These are phyloP conservation scores for Plantago lanceolata DNA, from an alignment of 305 asterid genomes.

Conservation along the genomic window DNA sequence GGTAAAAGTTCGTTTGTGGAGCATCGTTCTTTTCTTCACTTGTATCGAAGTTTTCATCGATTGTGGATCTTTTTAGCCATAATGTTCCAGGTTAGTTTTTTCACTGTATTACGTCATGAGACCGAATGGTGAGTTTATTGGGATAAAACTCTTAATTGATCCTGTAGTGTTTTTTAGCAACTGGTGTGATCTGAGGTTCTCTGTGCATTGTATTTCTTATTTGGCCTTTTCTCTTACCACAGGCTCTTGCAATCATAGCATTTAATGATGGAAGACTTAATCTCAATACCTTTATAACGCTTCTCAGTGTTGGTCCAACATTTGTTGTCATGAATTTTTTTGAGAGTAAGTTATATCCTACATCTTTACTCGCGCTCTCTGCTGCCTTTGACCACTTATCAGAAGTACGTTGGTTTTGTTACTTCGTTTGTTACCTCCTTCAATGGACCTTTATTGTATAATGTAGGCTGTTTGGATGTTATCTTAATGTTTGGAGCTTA, in stretches of 20 bases:
- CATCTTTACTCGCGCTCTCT: conserved; percentile 11
- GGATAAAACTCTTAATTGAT: neutral
- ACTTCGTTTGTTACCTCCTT: conserved; percentile 23
- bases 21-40: conserved; percentile 92
- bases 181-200: conserved; percentile 11
- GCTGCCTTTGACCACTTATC: conserved; percentile 18
- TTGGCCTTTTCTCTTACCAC: conserved; percentile 25
- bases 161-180: conserved; percentile 18
- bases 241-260: conserved; percentile 87
- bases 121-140: too few species aligned
- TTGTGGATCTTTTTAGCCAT: conserved; percentile 83
- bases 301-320: conserved; percentile 89
- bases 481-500: conserved; percentile 94
- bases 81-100: conserved; percentile 83
- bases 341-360: conserved; percentile 54
- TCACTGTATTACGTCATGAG: neutral
- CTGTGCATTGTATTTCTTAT: conserved; percentile 21
- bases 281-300: conserved; percentile 59
- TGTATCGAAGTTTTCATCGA: conserved; percentile 96
- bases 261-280: conserved; percentile 63
- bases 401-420: conserved; percentile 21
- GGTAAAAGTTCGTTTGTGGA: conserved; percentile 95
- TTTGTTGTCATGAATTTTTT: conserved; percentile 81
- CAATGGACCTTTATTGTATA: conserved; percentile 26
- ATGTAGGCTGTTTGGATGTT: conserved; percentile 75